phyloP scores from a whole-genome alignment of 164 flowering plant species.

The Vitis amurensis region DNA sequence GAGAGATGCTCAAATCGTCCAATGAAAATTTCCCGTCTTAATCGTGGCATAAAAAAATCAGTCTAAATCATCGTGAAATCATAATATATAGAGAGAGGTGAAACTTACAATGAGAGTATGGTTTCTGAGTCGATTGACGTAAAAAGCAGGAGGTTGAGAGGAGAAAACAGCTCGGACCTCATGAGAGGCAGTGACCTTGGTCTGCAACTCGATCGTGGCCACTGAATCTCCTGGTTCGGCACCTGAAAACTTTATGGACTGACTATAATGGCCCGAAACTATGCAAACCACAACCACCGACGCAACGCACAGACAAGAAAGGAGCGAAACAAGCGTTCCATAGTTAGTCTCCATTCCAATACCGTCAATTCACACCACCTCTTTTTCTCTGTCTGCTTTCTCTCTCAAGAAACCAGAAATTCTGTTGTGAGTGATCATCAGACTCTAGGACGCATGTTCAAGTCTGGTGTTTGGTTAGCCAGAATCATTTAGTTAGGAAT shows the following conservation, averaged over 20 bases:
- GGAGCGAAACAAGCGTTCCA: neutral
- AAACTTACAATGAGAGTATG: constrained; percentile 5
- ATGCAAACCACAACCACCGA: constrained; percentile 3
- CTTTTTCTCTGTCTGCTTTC: too few relatives aligned
- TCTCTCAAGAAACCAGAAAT: too few relatives aligned
- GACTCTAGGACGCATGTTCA: too few relatives aligned
- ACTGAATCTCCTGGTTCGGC: neutral
- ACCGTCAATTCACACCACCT: too few relatives aligned
- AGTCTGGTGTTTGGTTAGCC: constrained; percentile 1
- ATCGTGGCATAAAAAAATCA: neutral
- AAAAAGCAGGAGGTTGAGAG: neutral
- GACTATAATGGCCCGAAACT: neutral
- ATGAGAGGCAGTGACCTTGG: constrained; percentile 5
- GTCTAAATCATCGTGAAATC: neutral
- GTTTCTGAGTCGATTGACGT: constrained; percentile 3
- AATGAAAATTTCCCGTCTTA: neutral
- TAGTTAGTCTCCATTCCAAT: too few relatives aligned
- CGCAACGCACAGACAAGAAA: constrained; percentile 3
- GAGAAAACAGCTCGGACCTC: constrained; percentile 10
- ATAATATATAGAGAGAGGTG: neutral
- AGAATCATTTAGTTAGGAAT: neutral
- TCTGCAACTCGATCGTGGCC: constrained; percentile 11
- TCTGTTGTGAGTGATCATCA: too few relatives aligned
- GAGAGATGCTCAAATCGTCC: too few relatives aligned
- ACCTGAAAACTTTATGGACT: neutral